Conservation (phyloP, 1,284 basidiomycete species). For the Exsudoporus floridanus region DNA sequence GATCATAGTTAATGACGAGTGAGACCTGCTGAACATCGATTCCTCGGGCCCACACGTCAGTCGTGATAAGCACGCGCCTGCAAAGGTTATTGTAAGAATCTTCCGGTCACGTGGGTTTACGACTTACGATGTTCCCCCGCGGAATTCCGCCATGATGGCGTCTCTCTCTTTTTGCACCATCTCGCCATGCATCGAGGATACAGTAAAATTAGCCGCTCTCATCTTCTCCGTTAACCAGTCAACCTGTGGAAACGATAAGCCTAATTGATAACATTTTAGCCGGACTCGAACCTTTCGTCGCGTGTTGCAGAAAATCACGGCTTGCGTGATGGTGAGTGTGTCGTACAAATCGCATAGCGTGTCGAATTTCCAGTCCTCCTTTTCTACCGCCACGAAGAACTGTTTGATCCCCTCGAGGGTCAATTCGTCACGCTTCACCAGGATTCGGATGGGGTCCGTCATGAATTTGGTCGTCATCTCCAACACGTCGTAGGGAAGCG, state of each 20-base stretch:
- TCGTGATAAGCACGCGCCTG: constrained; percentile 93
- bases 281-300: constrained; percentile 77
- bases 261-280: neutral
- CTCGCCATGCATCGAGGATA: constrained; percentile 97
- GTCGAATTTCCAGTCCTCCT: constrained; percentile 99
- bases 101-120: constrained; percentile 6
- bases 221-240: constrained; percentile 99
- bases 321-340: constrained; percentile 98
- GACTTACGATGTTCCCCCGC: constrained; percentile 86
- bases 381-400: constrained; percentile 99
- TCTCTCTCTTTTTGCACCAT: constrained; percentile 99
- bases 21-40: constrained; percentile 99
- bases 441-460: constrained; percentile 97
- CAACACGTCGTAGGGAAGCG: constrained; percentile 94
- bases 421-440: constrained; percentile 99
- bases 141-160: constrained; percentile 98
- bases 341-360: constrained; percentile 98
- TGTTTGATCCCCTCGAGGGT: constrained; percentile 99
- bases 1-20: constrained; percentile 96
- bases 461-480: constrained; percentile 99
- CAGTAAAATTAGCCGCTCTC: constrained; percentile 95
- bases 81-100: constrained; percentile 11
- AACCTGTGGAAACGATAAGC: constrained; percentile 56
- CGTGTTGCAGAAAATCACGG: constrained; percentile 99
- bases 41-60: constrained; percentile 98